Percentiles rank a stretch among this genome's conserved stretches.
These are phyloP conservation scores for Umbilicaria muhlenbergii DNA, from an alignment of 495 filamentous ascomycete species.

Conservation along the genomic window DNA sequence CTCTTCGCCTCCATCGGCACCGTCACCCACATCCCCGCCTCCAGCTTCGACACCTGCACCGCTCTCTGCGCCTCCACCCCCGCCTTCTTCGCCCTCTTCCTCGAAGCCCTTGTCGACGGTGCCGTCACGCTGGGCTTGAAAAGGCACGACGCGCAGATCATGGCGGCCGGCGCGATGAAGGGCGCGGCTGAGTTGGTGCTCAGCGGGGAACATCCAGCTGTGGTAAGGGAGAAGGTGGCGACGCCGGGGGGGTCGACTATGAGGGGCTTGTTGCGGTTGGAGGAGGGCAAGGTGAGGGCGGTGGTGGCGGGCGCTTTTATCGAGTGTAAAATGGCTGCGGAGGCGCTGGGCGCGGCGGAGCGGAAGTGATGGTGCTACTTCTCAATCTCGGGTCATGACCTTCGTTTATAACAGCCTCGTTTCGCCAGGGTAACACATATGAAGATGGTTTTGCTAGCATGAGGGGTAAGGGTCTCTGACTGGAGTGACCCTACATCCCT, in stretches of 20 bases:
- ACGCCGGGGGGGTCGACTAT: constrained; percentile 15
- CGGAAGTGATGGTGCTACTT: neutral
- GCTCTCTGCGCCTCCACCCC: constrained; percentile 13
- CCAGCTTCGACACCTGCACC: constrained; percentile 13
- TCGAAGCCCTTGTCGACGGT: constrained; percentile 15
- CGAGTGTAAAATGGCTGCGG: constrained; percentile 3
- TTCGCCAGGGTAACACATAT: too few species aligned
- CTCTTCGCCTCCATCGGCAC: constrained; percentile 22
- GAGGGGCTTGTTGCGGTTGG: constrained; percentile 11
- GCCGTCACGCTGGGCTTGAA: constrained; percentile 12
- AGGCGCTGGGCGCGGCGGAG: neutral
- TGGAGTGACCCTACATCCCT: too few species aligned
- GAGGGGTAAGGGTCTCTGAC: too few species aligned
- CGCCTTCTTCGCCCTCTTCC: constrained; percentile 12
- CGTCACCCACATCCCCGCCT: constrained; percentile 5
- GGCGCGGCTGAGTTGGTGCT: constrained; percentile 10
- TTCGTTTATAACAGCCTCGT: too few species aligned
- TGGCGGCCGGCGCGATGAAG: constrained; percentile 20
- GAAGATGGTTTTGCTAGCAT: too few species aligned
- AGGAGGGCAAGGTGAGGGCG: constrained; percentile 13
- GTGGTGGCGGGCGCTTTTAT: constrained; percentile 7
- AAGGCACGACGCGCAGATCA: constrained; percentile 7
- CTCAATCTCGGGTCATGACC: too few species aligned
- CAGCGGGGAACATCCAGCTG: constrained; percentile 6
- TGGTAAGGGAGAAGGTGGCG: constrained; percentile 11